phyloP scores from a whole-genome alignment of 306 rosid genomes.

The Lathyrus tuberosus region DNA sequence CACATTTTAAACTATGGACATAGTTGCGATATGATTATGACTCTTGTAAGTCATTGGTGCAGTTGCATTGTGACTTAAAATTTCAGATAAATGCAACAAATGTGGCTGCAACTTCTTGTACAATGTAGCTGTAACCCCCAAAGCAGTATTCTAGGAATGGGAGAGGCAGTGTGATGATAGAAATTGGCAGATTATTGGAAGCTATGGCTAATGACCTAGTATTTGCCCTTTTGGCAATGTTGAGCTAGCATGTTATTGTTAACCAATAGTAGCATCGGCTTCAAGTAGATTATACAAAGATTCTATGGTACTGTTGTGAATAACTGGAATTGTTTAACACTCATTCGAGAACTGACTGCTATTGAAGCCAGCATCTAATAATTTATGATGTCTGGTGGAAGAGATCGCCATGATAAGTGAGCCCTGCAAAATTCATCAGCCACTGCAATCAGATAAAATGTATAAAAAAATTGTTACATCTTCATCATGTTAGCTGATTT shows the following conservation, averaged over 20 bases:
- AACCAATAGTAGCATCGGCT: constrained; percentile 18
- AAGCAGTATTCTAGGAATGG: background rate
- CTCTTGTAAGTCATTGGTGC: background rate
- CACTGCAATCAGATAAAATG: too few relatives aligned
- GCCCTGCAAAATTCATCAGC: too few relatives aligned
- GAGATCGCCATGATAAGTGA: constrained; percentile 12
- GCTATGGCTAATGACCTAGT: background rate
- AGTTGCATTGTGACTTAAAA: constrained; percentile 31
- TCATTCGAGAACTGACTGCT: background rate
- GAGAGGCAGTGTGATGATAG: background rate
- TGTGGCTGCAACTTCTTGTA: background rate
- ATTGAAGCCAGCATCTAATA: background rate
- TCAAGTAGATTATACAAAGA: constrained; percentile 6
- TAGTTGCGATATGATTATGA: background rate
- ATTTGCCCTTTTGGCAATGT: constrained; percentile 2
- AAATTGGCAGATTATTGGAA: background rate
- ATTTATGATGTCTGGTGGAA: background rate
- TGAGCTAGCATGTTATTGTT: constrained; percentile 15
- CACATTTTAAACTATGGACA: background rate
- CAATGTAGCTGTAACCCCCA: background rate
- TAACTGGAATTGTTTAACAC: background rate
- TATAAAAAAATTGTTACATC: too few relatives aligned
- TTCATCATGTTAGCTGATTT: too few relatives aligned
- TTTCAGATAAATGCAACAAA: background rate
- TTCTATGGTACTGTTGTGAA: constrained; percentile 18